Base-by-base conservation (phyloP, 805 yeast species). In the Maudiozyma bulderi region DNA sequence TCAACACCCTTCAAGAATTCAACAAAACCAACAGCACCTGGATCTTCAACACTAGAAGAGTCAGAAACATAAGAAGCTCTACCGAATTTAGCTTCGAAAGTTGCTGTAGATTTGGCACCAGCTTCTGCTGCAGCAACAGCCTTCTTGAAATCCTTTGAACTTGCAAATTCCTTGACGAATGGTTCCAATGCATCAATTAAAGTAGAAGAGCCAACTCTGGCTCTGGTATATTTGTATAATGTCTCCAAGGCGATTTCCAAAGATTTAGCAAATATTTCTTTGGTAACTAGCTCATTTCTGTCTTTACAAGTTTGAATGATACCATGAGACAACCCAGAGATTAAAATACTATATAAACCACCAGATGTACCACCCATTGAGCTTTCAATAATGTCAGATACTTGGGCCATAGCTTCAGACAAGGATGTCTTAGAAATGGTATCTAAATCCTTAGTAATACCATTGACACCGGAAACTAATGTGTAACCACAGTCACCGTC, bases 281-380 rank as follows among this genome's bases (percentile, higher is more conserved):
- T 26, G 14, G 68, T 58, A n/a, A 71, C 64, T 8, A 57, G 62
- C 39, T 62, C 62, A 2, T 55, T 48, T 6, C 58, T 56, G 32
- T 62, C 52, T 8, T 61, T 42, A 20, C 63, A 54, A 0, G 44
- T 49, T 34, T 60, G 53, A 37, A 64, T 69, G 31, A 81, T 66
- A 8, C 77, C 75, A 37, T 75, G 72, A 1, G 86, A 84, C 52
- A 90, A 74, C 1, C 95, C 87, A 35, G 95, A 80, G 52, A 91
- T 72, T 67, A 73, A 86, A 49, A 90, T 91, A 3, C 95, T 85
- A 66, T 90, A 90, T 38, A 90, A 67, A 0, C 96, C 97, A 47
- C 98, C 98, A 1, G 95, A 86, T 0, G 98, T 91, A 46, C 98
- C 98, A 47, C 97, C 98, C 97, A 91, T 91, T n/a, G 80, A 80